These are phyloP conservation scores for Parastagonospora nodorum DNA, from an alignment of 2,329 filamentous ascomycete species.

Conservation along the genomic window DNA sequence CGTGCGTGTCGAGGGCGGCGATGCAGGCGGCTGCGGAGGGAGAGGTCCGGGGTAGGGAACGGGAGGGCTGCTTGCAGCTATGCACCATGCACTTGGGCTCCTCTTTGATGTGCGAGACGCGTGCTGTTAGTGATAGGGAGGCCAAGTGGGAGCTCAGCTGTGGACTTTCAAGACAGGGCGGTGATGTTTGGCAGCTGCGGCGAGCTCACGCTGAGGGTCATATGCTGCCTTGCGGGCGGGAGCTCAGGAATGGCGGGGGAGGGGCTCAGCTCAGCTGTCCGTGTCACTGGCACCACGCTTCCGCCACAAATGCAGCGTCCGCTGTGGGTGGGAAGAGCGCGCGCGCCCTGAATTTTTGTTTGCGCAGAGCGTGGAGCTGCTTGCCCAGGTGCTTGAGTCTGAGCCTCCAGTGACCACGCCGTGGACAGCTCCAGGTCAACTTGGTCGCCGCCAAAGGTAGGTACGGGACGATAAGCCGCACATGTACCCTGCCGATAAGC, in stretches of 20 bases:
- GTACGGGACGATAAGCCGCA: not conserved
- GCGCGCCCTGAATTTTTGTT: too few relatives aligned
- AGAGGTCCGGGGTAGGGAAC: constrained; percentile 9
- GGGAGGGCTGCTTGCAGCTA: constrained; percentile 11
- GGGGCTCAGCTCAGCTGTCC: constrained; percentile 6
- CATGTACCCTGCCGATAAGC: not conserved
- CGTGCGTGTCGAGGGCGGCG: constrained; percentile 3
- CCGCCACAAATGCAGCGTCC: not conserved
- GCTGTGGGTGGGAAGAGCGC: not conserved
- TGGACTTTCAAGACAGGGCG: not conserved
- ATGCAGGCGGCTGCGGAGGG: constrained; percentile 19
- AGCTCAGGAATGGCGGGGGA: not conserved
- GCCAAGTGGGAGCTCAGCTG: not conserved
- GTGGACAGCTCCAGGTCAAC: too few relatives aligned
- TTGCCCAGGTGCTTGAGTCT: too few relatives aligned
- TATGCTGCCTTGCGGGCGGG: constrained; percentile 9
- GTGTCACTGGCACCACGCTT: not conserved
- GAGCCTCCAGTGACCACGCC: too few relatives aligned
- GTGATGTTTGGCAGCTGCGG: not conserved
- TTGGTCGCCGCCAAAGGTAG: not conserved
- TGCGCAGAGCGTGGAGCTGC: too few relatives aligned
- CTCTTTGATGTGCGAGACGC: not conserved
- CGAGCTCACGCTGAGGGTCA: constrained; percentile 7
- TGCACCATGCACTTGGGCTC: constrained; percentile 15
- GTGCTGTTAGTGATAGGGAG: not conserved